These are phyloP conservation scores for Spathaspora boniae DNA, from an alignment of 805 yeast species.

Conservation along the genomic window DNA sequence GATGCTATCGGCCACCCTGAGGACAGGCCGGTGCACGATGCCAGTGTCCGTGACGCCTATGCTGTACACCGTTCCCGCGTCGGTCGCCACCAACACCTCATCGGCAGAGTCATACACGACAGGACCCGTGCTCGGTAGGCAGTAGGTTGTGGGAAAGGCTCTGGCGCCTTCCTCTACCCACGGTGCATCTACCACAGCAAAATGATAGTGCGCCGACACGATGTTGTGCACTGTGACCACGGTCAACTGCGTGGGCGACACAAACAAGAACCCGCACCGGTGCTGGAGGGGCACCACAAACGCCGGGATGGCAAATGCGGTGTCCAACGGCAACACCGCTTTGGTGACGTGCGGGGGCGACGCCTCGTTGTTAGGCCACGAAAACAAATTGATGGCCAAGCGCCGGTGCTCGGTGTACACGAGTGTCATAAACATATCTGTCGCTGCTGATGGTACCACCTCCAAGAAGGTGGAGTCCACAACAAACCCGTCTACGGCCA, in stretches of 20 bases:
- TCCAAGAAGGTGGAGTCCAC: slow-evolving; percentile 42
- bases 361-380: slow-evolving; percentile 39
- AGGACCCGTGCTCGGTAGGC: slow-evolving; percentile 23
- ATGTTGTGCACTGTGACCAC: slow-evolving; percentile 43
- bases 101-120: slow-evolving; percentile 12
- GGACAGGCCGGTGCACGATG: slow-evolving; percentile 22
- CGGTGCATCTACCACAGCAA: slow-evolving; percentile 16
- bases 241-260: slow-evolving; percentile 29
- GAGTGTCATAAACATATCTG: slow-evolving; percentile 28
- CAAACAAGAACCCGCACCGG: slow-evolving; percentile 36
- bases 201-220: slow-evolving; percentile 44
- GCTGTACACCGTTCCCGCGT: slow-evolving; percentile 31
- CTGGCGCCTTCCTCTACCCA: too few species aligned
- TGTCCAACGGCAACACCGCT: slow-evolving; percentile 38
- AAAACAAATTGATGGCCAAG: slow-evolving; percentile 33
- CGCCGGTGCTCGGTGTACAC: slow-evolving; percentile 36
- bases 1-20: slow-evolving; percentile 34
- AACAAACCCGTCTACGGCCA: slow-evolving; percentile 39
- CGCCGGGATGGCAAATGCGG: slow-evolving; percentile 39
- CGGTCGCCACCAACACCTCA: slow-evolving; percentile 32
- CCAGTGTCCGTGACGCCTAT: slow-evolving; percentile 19
- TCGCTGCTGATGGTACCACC: slow-evolving; percentile 22
- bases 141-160: slow-evolving; percentile 40
- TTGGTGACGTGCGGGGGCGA: slow-evolving; percentile 24
- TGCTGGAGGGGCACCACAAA: slow-evolving; percentile 38